Percentiles rank a stretch among this genome's conserved stretches.
phyloP scores from a whole-genome alignment of 768 basidiomycete genomes.

The Xanthoconium purpureum region DNA sequence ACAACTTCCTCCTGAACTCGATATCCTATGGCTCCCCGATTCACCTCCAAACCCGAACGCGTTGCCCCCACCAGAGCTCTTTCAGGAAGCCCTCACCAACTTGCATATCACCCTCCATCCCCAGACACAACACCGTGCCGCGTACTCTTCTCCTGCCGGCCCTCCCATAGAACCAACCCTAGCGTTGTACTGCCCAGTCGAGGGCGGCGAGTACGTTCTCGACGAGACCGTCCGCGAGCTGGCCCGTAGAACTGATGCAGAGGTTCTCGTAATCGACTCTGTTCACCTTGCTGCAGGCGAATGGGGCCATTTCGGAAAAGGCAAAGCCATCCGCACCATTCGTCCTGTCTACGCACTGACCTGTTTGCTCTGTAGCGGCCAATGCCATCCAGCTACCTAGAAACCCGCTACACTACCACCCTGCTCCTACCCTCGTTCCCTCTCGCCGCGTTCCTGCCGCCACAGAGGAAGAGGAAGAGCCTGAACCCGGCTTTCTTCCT shows the following conservation, averaged over 20 bases:
- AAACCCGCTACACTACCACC: slow-evolving; percentile 73
- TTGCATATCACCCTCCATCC: slow-evolving; percentile 77
- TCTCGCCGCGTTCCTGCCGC: slow-evolving; percentile 24
- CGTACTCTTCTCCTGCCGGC: slow-evolving; percentile 52
- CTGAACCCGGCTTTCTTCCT: slow-evolving; percentile 45
- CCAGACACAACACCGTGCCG: slow-evolving; percentile 72
- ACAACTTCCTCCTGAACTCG: slow-evolving; percentile 52
- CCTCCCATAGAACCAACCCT: slow-evolving; percentile 73
- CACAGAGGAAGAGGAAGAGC: slow-evolving; percentile 46
- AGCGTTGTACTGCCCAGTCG: slow-evolving; percentile 77
- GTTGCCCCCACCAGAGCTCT: slow-evolving; percentile 70
- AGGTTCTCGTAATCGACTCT: slow-evolving; percentile 81
- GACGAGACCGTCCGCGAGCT: slow-evolving; percentile 77
- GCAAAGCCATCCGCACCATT: slow-evolving; percentile 33
- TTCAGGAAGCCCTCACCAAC: slow-evolving; percentile 74
- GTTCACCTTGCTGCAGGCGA: slow-evolving; percentile 86
- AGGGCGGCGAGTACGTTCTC: slow-evolving; percentile 82
- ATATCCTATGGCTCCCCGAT: slow-evolving; percentile 67
- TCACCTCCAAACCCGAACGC: slow-evolving; percentile 22
- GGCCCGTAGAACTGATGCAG: slow-evolving; percentile 68
- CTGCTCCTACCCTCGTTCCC: slow-evolving; percentile 28
- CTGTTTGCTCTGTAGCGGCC: slow-evolving; percentile 49
- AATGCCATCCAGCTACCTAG: slow-evolving; percentile 61
- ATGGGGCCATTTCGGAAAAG: slow-evolving; percentile 81
- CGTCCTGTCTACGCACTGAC: slow-evolving; percentile 7